Base-by-base conservation (phyloP, 2,329 filamentous ascomycete genomes). In the Catunica adiposa region DNA sequence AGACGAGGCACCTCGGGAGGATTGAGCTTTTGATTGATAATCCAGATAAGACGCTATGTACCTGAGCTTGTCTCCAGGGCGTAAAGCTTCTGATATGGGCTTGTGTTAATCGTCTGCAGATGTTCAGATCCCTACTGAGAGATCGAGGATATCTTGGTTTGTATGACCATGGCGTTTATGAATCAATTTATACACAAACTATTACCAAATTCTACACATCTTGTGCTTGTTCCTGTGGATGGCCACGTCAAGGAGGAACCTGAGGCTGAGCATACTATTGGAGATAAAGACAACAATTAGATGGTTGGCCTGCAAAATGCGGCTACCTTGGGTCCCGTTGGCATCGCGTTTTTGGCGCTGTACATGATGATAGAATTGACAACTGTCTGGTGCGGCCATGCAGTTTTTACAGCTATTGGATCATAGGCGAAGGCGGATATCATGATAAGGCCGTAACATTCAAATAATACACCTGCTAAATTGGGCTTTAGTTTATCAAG, bases 11-110 rank as follows among this genome's bases (percentile, higher is more conserved):
- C 34, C 17, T 11, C 20, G 23, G 31, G 47, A 42, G 34, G n/a
- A 29, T 17, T 25, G 23, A 42, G 42, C 44, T 37, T 9, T 57
- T 55, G 47, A 58, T 58, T 58, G 56, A 55, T 58, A 58, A 58
- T 55, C 56, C 38, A 53, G 31, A 48, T 48, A 48, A 48, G 44
- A 48, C 44, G 11, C 44, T 48, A 25, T 48, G 9, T 25, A 14
- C 20, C 14, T 15, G 6, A n/a, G 42, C 44, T 22, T 11, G 23
- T 14, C 11, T 7, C 20, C 20, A 48, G 44, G 23, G 44, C 22
- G 23, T 8, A 23, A 23, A 25, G 6, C 15, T 23, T 5, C 44
- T n/a, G 15, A 44, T n/a, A n/a, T n/a, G n/a, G n/a, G n/a, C 40
- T 22, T 20, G 20, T 5, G 11, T 20, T 44, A 44, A 17, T 11